Conservation (phyloP, 139 green algal genomes). For the Chlorella sp. region DNA sequence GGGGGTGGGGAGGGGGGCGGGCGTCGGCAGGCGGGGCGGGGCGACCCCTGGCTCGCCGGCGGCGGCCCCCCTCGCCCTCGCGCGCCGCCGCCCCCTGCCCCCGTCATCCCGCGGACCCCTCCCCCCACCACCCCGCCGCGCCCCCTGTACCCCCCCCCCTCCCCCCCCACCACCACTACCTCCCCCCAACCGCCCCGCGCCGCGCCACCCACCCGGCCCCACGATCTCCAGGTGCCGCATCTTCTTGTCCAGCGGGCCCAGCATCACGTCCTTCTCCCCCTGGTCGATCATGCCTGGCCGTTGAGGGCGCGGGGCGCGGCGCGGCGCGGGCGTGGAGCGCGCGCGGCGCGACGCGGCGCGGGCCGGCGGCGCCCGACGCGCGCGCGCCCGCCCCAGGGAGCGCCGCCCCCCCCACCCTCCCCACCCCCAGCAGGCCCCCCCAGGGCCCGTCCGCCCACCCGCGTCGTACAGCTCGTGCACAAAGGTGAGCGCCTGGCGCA, state of each 20-base stretch:
- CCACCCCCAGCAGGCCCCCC: too few species aligned
- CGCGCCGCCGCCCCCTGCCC: too few species aligned
- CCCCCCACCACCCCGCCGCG: too few species aligned
- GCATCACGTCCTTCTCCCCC: conserved; percentile 60
- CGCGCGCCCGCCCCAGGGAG: too few species aligned
- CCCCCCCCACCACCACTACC: not conserved
- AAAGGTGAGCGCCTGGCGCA: conserved; percentile 79
- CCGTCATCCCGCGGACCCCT: too few species aligned
- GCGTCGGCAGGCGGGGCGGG: not conserved
- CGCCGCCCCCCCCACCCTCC: too few species aligned
- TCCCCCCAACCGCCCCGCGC: not conserved
- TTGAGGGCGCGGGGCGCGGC: too few species aligned
- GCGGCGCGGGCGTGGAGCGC: too few species aligned
- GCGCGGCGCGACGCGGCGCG: too few species aligned
- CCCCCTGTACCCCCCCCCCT: not conserved
- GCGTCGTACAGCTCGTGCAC: conserved; percentile 67
- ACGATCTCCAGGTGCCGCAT: conserved; percentile 66
- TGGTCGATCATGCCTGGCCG: conserved; percentile 73
- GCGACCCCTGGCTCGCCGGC: too few species aligned
- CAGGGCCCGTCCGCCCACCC: conserved; percentile 21
- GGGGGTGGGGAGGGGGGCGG: not conserved
- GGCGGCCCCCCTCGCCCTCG: too few species aligned
- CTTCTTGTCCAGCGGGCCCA: conserved; percentile 59
- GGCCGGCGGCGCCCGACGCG: too few species aligned
- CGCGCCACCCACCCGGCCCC: not conserved